Evolutionary conservation across 257 asterid genomes (phyloP).

Genomic region (Dorcoceras hygrometricum): DNA sequence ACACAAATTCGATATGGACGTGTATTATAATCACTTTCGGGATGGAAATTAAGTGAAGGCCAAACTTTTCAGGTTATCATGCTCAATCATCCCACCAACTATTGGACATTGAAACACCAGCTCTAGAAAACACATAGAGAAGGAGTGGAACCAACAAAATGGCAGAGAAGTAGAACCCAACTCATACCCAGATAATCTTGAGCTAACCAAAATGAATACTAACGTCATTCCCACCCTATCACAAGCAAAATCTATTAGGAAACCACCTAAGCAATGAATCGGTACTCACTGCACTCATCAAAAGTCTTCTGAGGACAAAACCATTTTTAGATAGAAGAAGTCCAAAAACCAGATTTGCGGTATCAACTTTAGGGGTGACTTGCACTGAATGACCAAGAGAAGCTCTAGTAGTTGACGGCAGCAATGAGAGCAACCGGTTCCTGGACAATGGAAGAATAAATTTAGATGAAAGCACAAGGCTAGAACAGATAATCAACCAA

Average conservation of each 20-base stretch:
- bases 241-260: not conserved
- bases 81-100: not conserved
- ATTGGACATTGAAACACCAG: not conserved
- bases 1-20: not conserved
- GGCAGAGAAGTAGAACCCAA: not conserved
- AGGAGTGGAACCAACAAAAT: not conserved
- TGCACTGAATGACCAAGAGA: constrained; percentile 42
- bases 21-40: not conserved
- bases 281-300: constrained; percentile 78
- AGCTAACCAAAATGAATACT: not conserved
- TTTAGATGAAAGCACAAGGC: constrained; percentile 9
- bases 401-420: constrained; percentile 40
- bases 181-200: constrained; percentile 1
- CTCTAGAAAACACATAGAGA: not conserved
- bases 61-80: not conserved
- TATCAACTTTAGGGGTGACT: constrained; percentile 49
- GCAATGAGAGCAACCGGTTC: constrained; percentile 51
- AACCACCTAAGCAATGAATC: constrained; percentile 24
- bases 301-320: constrained; percentile 71
- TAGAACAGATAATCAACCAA: not conserved
- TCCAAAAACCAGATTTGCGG: constrained; percentile 63
- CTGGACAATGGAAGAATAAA: constrained; percentile 39
- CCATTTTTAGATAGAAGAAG: constrained; percentile 83
- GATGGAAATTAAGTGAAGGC: not conserved
- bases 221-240: not conserved